A percentile compares a stretch with the other conserved stretches of the same genome.
Conservation (phyloP, 176 grass and related monocot genomes). For the Oryza coarctata region DNA sequence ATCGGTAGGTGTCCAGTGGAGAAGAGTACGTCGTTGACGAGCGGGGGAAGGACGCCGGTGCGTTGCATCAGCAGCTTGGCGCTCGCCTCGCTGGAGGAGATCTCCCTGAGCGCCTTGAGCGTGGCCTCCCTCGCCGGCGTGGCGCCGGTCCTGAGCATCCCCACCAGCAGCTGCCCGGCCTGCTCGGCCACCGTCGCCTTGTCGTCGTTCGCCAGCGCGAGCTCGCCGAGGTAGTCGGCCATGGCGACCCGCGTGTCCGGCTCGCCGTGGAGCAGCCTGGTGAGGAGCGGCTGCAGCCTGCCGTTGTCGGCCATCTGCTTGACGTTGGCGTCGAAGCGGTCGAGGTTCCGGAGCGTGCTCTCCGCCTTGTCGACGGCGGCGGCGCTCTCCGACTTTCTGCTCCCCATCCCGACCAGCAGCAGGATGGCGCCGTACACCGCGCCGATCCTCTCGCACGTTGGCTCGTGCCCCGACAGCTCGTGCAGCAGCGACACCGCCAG, state of each 20-base stretch:
- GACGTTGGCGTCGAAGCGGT: slow-evolving; percentile 60
- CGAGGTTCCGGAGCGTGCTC: slow-evolving; percentile 68
- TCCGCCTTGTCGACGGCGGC: slow-evolving; percentile 67
- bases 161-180: slow-evolving; percentile 57
- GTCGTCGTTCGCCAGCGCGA: slow-evolving; percentile 61
- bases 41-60: slow-evolving; percentile 65
- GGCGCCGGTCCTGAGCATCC: slow-evolving; percentile 48
- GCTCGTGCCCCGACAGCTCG: slow-evolving; percentile 55
- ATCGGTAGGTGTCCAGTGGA: slow-evolving; percentile 54
- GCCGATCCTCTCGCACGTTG: slow-evolving; percentile 55
- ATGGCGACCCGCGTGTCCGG: slow-evolving; percentile 62
- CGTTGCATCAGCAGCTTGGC: slow-evolving; percentile 59
- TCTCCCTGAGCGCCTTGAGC: slow-evolving; percentile 66
- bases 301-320: slow-evolving; percentile 91
- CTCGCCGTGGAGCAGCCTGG: slow-evolving; percentile 40
- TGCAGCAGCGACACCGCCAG: slow-evolving; percentile 59
- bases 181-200: slow-evolving; percentile 69
- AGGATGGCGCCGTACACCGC: slow-evolving; percentile 67
- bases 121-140: slow-evolving; percentile 64
- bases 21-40: slow-evolving; percentile 65
- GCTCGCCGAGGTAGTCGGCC: slow-evolving; percentile 69
- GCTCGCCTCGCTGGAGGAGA: slow-evolving; percentile 70
- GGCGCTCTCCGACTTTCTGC: slow-evolving; percentile 63
- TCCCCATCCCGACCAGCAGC: slow-evolving; percentile 74
- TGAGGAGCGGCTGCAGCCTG: slow-evolving; percentile 68